phyloP scores from a whole-genome alignment of 108 stramenopile genomes.

The Fragilaria radians region DNA sequence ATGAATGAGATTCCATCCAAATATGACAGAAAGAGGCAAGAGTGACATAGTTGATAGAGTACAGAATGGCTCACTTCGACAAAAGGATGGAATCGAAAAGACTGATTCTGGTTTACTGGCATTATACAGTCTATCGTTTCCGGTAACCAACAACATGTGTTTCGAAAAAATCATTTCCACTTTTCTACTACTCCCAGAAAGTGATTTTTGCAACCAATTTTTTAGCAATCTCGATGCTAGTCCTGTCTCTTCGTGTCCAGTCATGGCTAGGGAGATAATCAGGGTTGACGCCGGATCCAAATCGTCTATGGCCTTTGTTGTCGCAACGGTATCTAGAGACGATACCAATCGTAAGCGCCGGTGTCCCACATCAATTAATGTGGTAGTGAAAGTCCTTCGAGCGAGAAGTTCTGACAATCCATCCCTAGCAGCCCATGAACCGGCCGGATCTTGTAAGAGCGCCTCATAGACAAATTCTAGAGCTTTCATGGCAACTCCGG shows the following conservation, averaged over 20 bases:
- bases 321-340: constrained; percentile 51
- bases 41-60: constrained; percentile 22
- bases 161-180: constrained; percentile 34
- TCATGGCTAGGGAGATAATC: constrained; percentile 50
- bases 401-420: not conserved
- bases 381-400: constrained; percentile 2
- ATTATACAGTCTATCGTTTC: constrained; percentile 26
- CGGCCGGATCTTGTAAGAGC: constrained; percentile 40
- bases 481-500: constrained; percentile 44
- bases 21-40: constrained; percentile 58
- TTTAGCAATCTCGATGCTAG: constrained; percentile 29
- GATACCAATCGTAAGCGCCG: constrained; percentile 55
- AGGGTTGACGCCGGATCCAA: constrained; percentile 58
- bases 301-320: constrained; percentile 36
- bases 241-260: constrained; percentile 40
- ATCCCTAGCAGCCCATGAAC: not conserved
- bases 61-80: constrained; percentile 62
- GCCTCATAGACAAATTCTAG: constrained; percentile 71
- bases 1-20: constrained; percentile 72
- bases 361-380: not conserved
- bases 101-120: constrained; percentile 39
- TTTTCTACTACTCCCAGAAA: constrained; percentile 22
- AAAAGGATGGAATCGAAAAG: constrained; percentile 61
- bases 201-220: constrained; percentile 43
- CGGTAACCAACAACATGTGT: constrained; percentile 70